Base-by-base conservation (phyloP, 2,329 filamentous ascomycete species). In the Knufia fluminis region DNA sequence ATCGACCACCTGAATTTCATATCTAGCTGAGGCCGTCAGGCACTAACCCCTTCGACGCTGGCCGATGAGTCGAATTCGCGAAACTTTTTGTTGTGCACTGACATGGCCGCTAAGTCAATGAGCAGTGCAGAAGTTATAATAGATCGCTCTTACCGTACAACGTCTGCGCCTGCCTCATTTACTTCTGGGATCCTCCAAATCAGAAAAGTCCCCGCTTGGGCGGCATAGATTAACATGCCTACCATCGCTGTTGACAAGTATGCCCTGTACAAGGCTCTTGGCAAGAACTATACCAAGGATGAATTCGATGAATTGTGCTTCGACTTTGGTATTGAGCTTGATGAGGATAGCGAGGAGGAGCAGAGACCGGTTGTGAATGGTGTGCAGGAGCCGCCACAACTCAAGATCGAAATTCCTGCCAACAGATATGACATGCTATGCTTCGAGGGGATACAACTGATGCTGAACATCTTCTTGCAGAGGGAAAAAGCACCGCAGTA, bases 221-320 rank as follows among this genome's bases (percentile, higher is more conserved):
- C 16, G 35, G 24, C 33, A 61, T 44, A 51, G 62, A 59, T 65
- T 69, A 80, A 67, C 54, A 96, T 96, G 92, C 92, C 92, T 71
- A 98, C 92, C 66, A 96, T 98, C 62, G 78, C 84, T 61, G 90
- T 97, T 61, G 86, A 97, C 76, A 98, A 97, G 75, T 90, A 89
- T 63, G 87, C 84, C 65, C 86, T 98, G 66, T 97, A 86, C 77
- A 83, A 94, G 72, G 89, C 86, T 66, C 79, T 98, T 52, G 91
- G 89, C 64, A 83, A 83, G 71, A 83, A 92, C 59, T 91, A 86
- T 69, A 95, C 91, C 49, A 92, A 87, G 56, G 81, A 94, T 62
- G 87, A 94, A 64, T 98, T 98, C 65, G 92, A 98, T 69, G 86
- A 94, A 64, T 77, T 98, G 60, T 97, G 92, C 71, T 98, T 98